Evolutionary conservation across 371 early-diverging fungal genomes (phyloP), one percentile per base, ranked within the genome.

Genomic region (Mucor velutinosus): DNA sequence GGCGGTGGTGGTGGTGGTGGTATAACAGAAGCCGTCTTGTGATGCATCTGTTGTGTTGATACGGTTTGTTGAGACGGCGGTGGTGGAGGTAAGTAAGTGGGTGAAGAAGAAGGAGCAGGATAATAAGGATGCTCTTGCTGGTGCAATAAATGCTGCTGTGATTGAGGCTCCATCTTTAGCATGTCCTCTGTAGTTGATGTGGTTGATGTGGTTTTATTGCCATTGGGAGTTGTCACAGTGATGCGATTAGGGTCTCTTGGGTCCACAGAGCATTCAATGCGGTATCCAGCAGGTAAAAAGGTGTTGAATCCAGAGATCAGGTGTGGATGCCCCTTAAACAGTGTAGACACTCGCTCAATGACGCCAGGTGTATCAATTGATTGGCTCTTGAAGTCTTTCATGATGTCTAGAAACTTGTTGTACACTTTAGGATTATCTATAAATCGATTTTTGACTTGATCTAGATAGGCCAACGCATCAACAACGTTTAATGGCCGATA

Each of bases 331-430:
- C 95, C 97, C 58, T 91, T 89, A 75, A 99, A 99, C 61, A 99
- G 86, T 3, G 84, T 86, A 19, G 97, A 97, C 2, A 99, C 99
- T 27, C 97, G 93, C 35, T 95, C 93, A 74, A 99, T 99, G 0
- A 99, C 99, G 30, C 97, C 98, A 3, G 97, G 97, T 0, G 99
- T 99, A 76, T 98, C 97, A 67, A 99, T 97, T 91, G 87, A 88
- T 73, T 97, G 95, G 66, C 95, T 91, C 80, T 99, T 99, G 77
- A 98, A 99, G 72, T 99, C 99, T 82, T 97, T 97, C 99, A 99
- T 99, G 32, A 98, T 97, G 74, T 98, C 98, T 74, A 99, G 72
- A 79, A 99, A 99, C 64, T 90, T 89, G 73, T 96, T 97, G 82
- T 99, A 99, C 2, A 98, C 94, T 57, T 94, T 95, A 6, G 97